A percentile compares a stretch with the other conserved stretches of the same genome.
phyloP scores from a whole-genome alignment of 306 rosid genomes.

The Cicer yamashitae region DNA sequence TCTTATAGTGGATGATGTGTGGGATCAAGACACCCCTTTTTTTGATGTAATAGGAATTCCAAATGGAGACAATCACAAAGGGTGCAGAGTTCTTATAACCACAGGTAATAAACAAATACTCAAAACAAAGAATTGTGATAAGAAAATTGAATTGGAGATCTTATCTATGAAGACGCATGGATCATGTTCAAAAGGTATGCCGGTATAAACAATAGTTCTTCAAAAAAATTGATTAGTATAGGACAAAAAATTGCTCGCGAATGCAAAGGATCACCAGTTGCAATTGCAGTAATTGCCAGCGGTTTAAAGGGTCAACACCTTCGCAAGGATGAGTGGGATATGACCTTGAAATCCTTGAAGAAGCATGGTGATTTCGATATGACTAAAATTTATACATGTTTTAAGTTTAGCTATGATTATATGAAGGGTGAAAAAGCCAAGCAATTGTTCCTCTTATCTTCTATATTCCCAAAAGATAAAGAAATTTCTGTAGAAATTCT shows the following conservation, averaged over 20 bases:
- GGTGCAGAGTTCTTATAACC: conserved; percentile 31
- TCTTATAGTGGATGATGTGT: conserved; percentile 36
- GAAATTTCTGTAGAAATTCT: conserved; percentile 5
- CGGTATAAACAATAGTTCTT: background rate
- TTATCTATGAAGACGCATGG: background rate
- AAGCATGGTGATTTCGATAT: background rate
- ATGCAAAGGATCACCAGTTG: conserved; percentile 38
- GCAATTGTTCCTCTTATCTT: conserved; percentile 29
- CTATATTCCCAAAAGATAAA: conserved; percentile 41
- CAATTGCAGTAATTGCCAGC: background rate
- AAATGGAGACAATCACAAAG: background rate
- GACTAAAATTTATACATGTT: background rate
- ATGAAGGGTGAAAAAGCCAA: background rate
- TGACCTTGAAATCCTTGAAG: background rate
- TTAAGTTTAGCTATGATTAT: conserved; percentile 14
- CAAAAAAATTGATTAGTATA: background rate
- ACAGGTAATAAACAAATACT: background rate
- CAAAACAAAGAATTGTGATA: background rate
- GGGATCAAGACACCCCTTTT: background rate
- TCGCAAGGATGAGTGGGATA: background rate
- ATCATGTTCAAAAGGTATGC: background rate
- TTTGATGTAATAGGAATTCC: conserved; percentile 24
- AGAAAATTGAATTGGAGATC: background rate
- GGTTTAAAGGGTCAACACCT: background rate
- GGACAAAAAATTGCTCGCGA: background rate